Evolutionary conservation across 345 rosid genomes (phyloP).

Genomic region (Aquilaria malaccensis): DNA sequence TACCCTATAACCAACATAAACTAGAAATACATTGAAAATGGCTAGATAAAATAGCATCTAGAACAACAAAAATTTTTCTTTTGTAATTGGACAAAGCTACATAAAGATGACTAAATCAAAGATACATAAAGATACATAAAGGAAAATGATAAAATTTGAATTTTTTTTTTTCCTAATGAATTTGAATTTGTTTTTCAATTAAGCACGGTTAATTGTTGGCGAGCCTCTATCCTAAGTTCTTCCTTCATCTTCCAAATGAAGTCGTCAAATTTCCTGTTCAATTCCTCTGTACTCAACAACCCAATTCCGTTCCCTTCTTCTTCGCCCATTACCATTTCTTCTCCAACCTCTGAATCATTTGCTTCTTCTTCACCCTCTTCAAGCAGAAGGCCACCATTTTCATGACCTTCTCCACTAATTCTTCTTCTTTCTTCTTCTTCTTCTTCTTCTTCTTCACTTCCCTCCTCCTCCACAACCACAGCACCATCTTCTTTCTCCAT

Average conservation of each 20-base stretch:
- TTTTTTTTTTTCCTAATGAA: background rate
- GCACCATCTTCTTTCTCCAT: constrained; percentile 15
- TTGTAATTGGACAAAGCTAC: no score
- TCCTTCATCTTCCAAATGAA: constrained; percentile 72
- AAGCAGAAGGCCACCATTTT: constrained; percentile 2
- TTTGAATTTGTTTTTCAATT: background rate
- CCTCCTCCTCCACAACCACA: no score
- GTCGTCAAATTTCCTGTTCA: constrained; percentile 77
- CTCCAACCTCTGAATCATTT: constrained; percentile 6
- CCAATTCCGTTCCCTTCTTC: constrained; percentile 23
- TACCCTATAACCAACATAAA: no score
- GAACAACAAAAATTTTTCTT: no score
- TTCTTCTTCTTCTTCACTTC: constrained; percentile 10
- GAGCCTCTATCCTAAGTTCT: constrained; percentile 58
- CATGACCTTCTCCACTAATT: constrained; percentile 1
- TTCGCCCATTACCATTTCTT: constrained; percentile 8
- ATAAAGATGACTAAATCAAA: no score
- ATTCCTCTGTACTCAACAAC: constrained; percentile 44
- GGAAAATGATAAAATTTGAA: background rate
- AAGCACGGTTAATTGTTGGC: constrained; percentile 35
- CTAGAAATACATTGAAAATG: no score
- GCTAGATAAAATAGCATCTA: no score
- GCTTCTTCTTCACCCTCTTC: constrained; percentile 12
- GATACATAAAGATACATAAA: no score
- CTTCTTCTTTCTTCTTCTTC: constrained; percentile 14